Evolutionary conservation across 2,329 filamentous ascomycete species (phyloP), one percentile per base, ranked within the genome.

Genomic region (Acrodontium crateriforme): DNA sequence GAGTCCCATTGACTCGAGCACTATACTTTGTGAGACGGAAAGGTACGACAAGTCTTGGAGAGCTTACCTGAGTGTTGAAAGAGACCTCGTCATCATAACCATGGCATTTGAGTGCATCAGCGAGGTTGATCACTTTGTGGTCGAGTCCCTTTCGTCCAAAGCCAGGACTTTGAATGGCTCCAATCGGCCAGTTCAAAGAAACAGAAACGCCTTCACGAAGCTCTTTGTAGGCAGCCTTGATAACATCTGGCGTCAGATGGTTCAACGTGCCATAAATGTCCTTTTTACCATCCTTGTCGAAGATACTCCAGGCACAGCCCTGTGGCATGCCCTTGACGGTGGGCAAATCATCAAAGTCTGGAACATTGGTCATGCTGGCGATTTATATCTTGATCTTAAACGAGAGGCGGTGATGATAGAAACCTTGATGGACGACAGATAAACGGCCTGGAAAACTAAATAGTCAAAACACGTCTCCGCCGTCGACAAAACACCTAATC

Each of bases 51-150:
- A n/a, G n/a, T n/a, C n/a, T n/a, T n/a, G n/a, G n/a, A n/a, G n/a
- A n/a, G n/a, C n/a, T n/a, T n/a, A n/a, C n/a, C 37, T 65, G 62
- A 3, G 62, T 64, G 36, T 63, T 63, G 35, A 62, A 55, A 24
- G 47, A 49, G n/a, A 59, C 30, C 9, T 67, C 50, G 24, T 67
- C 59, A 16, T 64, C 56, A 38, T 59, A 58, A 20, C 44, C 48
- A 24, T 51, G 39, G 52, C 50, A 14, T 25, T 29, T 31, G 2
- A 49, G 24, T 34, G 45, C 22, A 53, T 58, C 23, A n/a, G 38
- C 28, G 29, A 55, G 50, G 26, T 32, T 37, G 16, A 50, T 39
- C 17, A 53, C 44, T 27, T 50, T 53, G 32, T 58, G 54, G 6
- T 45, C 44, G 4, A 55, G 39, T 3, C 42, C 42, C 25, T 49